Base-by-base conservation (phyloP, 2,329 filamentous ascomycete genomes). In the Cladobotryum protrusum region DNA sequence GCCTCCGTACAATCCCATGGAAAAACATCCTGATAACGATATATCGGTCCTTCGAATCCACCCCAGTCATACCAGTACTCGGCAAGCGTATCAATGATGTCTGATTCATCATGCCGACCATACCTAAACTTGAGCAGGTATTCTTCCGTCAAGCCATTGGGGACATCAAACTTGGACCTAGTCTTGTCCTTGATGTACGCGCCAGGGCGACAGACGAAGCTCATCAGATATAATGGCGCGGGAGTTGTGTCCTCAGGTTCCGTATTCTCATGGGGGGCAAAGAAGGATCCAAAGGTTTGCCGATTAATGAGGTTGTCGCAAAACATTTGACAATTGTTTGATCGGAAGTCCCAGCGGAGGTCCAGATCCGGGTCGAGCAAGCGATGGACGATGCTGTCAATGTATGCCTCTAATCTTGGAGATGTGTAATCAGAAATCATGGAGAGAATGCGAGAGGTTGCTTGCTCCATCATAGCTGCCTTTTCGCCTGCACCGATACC, bases 1-100 rank as follows among this genome's bases (percentile, higher is more conserved):
- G 71, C 72, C 52, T 73, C 70, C 4, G 71, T 74, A 55, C 72
- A 75, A 50, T 75, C 72, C 71, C 71, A 75, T 0, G 70, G 72
- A 43, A 74, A 75, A 14, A 72, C 41, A 45, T 69, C 63, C 47
- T 72, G 70, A 43, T 72, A 67, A 11, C 51, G 57, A 54, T 74
- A 74, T 1, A 72, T 52, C 0, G 62, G 64, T 3, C 58, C 60
- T 1, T 60, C 65, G 48, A 74, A 72, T 7, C 61, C 64, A 4
- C 66, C 71, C 70, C 71, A 74, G 54, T 74, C 71, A 48, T 69
- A 60, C 72, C 72, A 75, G 52, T 74, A 75, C 57, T 74, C 71
- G 48, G 66, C 61, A 11, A 67, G 65, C 1, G 63, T 66, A 55
- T 75, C 72, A 24, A 73, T 65, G 4, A 75, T 61, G 50, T 75